Conservation (phyloP, 768 basidiomycete species). For the Lentinula detonsa region DNA sequence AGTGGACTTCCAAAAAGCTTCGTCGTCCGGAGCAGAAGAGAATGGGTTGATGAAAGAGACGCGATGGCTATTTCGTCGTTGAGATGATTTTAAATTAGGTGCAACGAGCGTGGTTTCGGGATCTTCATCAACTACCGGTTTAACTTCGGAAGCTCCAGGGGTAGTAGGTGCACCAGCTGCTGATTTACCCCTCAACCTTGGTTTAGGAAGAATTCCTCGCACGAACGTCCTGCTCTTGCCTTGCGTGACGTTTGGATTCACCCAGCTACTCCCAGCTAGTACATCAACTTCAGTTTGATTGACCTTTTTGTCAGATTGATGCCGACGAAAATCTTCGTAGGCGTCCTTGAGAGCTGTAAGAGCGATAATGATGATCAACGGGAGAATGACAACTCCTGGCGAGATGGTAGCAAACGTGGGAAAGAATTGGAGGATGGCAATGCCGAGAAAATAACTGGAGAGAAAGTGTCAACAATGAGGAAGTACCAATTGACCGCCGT, state of each 20-base stretch:
- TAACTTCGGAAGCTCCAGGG: not conserved
- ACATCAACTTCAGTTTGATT: slow-evolving; percentile 73
- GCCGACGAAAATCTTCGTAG: slow-evolving; percentile 96
- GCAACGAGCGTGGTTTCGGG: not conserved
- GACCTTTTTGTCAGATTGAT: slow-evolving; percentile 85
- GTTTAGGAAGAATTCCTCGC: slow-evolving; percentile 37
- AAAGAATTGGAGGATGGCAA: slow-evolving; percentile 96
- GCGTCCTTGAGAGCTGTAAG: slow-evolving; percentile 92
- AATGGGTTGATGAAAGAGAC: not conserved
- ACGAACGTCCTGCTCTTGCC: slow-evolving; percentile 79
- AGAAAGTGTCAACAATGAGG: not conserved
- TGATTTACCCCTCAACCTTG: not conserved
- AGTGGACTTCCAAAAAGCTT: slow-evolving; percentile 50
- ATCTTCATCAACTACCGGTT: not conserved
- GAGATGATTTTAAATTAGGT: not conserved
- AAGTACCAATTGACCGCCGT: not conserved
- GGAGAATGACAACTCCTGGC: slow-evolving; percentile 87
- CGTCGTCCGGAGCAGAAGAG: not conserved
- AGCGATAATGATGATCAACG: slow-evolving; percentile 76
- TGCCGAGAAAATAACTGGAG: slow-evolving; percentile 68
- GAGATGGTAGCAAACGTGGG: slow-evolving; percentile 90
- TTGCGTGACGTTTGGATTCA: slow-evolving; percentile 67
- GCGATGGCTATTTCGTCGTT: slow-evolving; percentile 30
- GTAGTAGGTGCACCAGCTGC: not conserved
- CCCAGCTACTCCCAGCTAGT: slow-evolving; percentile 59